These are phyloP conservation scores for Saccharomyces cerevisiae DNA, from an alignment of 805 yeast genomes.

Conservation along the genomic window DNA sequence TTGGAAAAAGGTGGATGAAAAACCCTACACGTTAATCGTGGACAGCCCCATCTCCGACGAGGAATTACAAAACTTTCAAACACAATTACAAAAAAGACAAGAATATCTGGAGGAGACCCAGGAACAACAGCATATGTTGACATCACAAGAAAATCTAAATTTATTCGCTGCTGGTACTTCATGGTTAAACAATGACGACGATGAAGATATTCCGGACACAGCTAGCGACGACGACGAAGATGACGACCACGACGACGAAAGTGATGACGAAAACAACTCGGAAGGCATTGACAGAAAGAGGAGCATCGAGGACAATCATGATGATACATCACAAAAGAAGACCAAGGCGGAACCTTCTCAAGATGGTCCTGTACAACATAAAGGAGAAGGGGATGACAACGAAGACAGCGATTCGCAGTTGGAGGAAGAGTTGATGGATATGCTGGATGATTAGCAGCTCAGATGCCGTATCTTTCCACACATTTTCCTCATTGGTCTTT, in stretches of 20 bases:
- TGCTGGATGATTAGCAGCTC: constrained; percentile 13
- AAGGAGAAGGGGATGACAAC: constrained; percentile 3
- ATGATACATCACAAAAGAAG: not conserved
- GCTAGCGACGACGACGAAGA: constrained; percentile 25
- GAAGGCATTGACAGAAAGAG: constrained; percentile 5
- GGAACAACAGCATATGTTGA: constrained; percentile 9
- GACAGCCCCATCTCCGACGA: constrained; percentile 39
- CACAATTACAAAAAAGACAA: constrained; percentile 29
- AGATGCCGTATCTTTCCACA: not conserved
- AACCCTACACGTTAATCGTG: constrained; percentile 46
- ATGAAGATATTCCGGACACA: constrained; percentile 20
- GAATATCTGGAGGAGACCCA: constrained; percentile 11
- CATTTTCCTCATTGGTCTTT: not conserved
- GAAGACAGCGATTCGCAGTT: constrained; percentile 24
- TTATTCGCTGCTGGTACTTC: constrained; percentile 27
- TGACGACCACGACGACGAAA: constrained; percentile 20
- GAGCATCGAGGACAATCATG: constrained; percentile 2
- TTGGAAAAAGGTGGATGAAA: constrained; percentile 67
- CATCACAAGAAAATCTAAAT: constrained; percentile 10
- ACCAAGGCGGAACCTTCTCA: not conserved
- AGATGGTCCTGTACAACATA: not conserved
- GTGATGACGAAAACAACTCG: constrained; percentile 2
- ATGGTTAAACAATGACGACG: constrained; percentile 29
- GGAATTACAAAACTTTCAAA: constrained; percentile 30
- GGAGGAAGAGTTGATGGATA: constrained; percentile 26